These are phyloP conservation scores for Epichloe scottii DNA, from an alignment of 2,329 filamentous ascomycete species.

Conservation along the genomic window DNA sequence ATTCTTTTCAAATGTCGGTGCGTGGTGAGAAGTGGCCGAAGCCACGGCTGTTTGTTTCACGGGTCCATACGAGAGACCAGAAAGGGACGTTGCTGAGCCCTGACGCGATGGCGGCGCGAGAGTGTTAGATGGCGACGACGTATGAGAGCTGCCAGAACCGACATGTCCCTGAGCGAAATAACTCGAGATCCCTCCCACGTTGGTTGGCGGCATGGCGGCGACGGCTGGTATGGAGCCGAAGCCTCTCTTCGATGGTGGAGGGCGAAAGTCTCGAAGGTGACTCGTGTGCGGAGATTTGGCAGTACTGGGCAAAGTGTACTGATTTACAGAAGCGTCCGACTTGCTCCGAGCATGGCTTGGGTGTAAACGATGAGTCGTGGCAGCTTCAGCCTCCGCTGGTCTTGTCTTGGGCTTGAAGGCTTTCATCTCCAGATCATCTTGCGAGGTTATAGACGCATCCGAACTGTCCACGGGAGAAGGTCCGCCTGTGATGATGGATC, in stretches of 20 bases:
- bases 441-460: constrained; percentile 24
- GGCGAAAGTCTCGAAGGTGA: constrained; percentile 13
- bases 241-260: constrained; percentile 19
- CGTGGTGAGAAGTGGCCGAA: constrained; percentile 7
- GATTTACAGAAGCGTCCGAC: constrained; percentile 19
- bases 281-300: constrained; percentile 7
- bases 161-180: background rate
- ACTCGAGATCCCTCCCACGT: background rate
- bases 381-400: background rate
- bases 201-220: constrained; percentile 1
- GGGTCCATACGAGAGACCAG: constrained; percentile 9
- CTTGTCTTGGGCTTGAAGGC: constrained; percentile 9
- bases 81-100: constrained; percentile 12
- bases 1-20: constrained; percentile 1
- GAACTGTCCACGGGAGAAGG: constrained; percentile 20
- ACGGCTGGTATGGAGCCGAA: constrained; percentile 14
- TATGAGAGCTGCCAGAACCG: background rate
- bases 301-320: constrained; percentile 8
- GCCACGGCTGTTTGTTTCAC: constrained; percentile 5
- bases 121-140: constrained; percentile 3
- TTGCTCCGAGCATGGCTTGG: constrained; percentile 17
- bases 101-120: constrained; percentile 8
- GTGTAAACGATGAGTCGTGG: constrained; percentile 11
- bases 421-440: constrained; percentile 29
- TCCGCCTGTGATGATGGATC: constrained; percentile 1